phyloP scores from a whole-genome alignment of 345 rosid species.

The Pistacia atlantica region DNA sequence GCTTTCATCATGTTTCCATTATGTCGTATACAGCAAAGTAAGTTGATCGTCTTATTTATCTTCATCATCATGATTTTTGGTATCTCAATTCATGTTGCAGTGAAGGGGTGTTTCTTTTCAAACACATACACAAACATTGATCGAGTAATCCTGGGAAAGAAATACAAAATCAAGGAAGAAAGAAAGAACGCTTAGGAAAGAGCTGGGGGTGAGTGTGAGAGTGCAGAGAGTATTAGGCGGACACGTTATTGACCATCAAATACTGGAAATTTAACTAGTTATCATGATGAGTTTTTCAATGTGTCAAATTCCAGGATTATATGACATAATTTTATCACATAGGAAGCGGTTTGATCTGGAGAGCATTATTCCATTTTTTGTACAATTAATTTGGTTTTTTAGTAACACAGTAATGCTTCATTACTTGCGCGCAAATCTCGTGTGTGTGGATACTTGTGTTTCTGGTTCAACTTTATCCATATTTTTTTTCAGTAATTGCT shows the following conservation, averaged over 20 bases:
- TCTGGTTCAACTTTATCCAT: too few species aligned
- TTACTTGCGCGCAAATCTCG: background rate
- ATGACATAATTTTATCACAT: background rate
- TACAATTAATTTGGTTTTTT: background rate
- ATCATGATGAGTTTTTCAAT: background rate
- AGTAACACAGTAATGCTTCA: background rate
- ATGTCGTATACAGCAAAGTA: slow-evolving; percentile 99
- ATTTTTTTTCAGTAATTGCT: too few species aligned
- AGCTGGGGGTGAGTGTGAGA: background rate
- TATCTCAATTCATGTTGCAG: background rate
- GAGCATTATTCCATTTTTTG: background rate
- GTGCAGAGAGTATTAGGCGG: background rate
- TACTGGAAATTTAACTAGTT: background rate
- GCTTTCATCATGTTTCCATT: slow-evolving; percentile 89
- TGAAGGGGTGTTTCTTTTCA: background rate
- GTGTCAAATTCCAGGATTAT: background rate
- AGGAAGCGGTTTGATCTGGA: background rate
- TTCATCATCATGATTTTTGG: background rate
- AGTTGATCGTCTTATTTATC: slow-evolving; percentile 13
- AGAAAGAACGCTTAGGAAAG: background rate
- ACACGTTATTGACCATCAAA: background rate
- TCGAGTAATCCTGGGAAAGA: background rate
- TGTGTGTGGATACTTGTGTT: background rate
- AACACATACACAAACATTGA: background rate
- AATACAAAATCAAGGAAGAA: background rate